Percentiles rank a stretch among this genome's conserved stretches.
phyloP scores from a whole-genome alignment of 2,329 filamentous ascomycete species.

The Neofusicoccum umdonicola region DNA sequence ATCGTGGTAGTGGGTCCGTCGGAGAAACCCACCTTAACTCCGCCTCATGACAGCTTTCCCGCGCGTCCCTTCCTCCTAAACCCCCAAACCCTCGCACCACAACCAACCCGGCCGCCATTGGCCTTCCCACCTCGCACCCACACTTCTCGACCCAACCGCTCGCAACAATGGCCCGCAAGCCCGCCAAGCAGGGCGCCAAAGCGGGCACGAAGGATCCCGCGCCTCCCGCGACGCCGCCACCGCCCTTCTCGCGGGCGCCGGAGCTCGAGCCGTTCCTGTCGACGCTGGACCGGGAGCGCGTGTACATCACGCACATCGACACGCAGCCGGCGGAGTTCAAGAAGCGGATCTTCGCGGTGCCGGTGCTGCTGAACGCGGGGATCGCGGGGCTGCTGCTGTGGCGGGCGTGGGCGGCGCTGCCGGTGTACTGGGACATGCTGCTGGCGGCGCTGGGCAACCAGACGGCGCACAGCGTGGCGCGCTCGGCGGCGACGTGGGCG shows the following conservation, averaged over 20 bases:
- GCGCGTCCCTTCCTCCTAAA: neutral
- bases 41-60: slow-evolving; percentile 6
- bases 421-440: slow-evolving; percentile 70
- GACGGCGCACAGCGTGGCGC: slow-evolving; percentile 66
- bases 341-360: slow-evolving; percentile 77
- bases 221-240: slow-evolving; percentile 43
- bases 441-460: slow-evolving; percentile 63
- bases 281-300: slow-evolving; percentile 63
- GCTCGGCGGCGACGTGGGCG: slow-evolving; percentile 51
- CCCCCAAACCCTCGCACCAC: neutral
- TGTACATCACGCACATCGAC: slow-evolving; percentile 87
- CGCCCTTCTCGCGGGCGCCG: slow-evolving; percentile 67
- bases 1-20: neutral
- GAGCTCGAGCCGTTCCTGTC: slow-evolving; percentile 65
- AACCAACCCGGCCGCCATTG: neutral
- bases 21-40: slow-evolving; percentile 11
- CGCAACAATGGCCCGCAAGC: slow-evolving; percentile 14
- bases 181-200: slow-evolving; percentile 8
- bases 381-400: slow-evolving; percentile 64
- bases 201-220: neutral
- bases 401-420: slow-evolving; percentile 66
- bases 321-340: slow-evolving; percentile 68
- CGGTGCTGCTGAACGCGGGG: slow-evolving; percentile 70
- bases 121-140: neutral
- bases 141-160: neutral